Base-by-base conservation (phyloP, 345 rosid species). In the Psidium guajava region DNA sequence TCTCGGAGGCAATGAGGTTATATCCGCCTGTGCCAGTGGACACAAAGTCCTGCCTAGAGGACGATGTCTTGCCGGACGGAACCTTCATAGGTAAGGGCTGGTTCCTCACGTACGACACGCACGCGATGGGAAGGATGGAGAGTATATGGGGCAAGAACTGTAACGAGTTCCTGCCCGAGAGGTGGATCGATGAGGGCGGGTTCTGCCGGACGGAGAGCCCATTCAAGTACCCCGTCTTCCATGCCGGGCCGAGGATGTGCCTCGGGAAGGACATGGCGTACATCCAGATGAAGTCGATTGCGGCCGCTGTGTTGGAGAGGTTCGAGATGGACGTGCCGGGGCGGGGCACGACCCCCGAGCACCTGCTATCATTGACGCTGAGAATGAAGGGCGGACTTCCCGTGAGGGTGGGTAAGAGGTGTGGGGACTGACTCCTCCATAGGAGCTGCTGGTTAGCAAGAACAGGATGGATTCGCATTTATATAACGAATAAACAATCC, bases 11-110 rank as follows among this genome's bases (percentile, higher is more conserved):
- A 44, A 87, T 92, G 90, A 85, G 94, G 88, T 84, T 92, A 15
- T 91, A 91, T 85, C 94, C 94, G 5, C 93, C 92, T 12, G 94
- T 91, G 7, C 90, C 94, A 13, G 21, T 88, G 53, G 90, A 92
- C 51, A 75, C 87, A 18, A 92, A 88, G 83, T 55, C 82, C 4
- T 88, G 92, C 27, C 40, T 82, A 2, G 21, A 25, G 47, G 83
- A 83, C 16, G 91, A 91, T 49, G 54, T 86, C 4, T 86, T 91
- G 22, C 91, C 93, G 0, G 91, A 91, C 52, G 94, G 94, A 20
- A 91, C 90, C 1, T 47, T 54, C 40, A 82, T 92, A 3, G 85
- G 85, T 77, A 86, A 86, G 59, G 89, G 83, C 8, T 89, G 87
- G 90, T 86, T 86, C 82, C 16, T 91, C 24, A 44, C 90, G 28